Evolutionary conservation across 306 rosid genomes (phyloP), one percentile per base, ranked within the genome.

Genomic region (Castanea mollissima): DNA sequence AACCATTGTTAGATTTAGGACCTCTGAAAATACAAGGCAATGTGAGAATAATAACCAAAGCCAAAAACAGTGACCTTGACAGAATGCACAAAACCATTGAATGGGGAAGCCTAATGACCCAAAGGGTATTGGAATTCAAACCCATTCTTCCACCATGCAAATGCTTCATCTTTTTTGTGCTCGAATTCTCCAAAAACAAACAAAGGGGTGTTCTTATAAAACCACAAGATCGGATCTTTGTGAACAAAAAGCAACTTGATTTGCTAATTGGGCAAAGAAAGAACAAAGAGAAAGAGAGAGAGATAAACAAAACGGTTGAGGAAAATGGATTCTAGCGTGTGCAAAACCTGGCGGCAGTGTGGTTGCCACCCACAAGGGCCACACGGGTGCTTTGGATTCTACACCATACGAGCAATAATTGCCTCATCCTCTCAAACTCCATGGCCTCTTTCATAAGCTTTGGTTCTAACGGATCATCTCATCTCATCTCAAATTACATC

Each of bases 331-430:
- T 14, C 83, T 90, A 92, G 89, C 95, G 93, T 54, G 86, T 76
- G 87, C 92, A 90, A 70, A 90, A 92, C 71, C 95, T 86, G 75
- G 95, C 77, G 31, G 95, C 85, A 41, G 95, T 89, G 87, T 92
- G 97, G 77, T 92, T 92, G 46, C 89, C 97, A 85, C 95, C 97
- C 91, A 85, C 85, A n/a, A 92, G 92, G 70, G 93, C 85, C 0
- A 85, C 81, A 77, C 93, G 86, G 51, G 75, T 81, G 85, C 78
- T 84, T 75, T 58, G 87, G 52, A 69, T 83, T 86, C 83, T 83
- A 65, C 85, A 82, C 82, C 90, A 90, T 0, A 87, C 51, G 41
- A 86, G 78, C 82, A 86, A 79, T 78, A 92, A 76, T 55, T 81
- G 80, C 58, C 63, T 90, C 75, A 77, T 49, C 63, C 94, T 85